Conservation (phyloP, 1,284 basidiomycete genomes). For the Hymenochaete sp. region DNA sequence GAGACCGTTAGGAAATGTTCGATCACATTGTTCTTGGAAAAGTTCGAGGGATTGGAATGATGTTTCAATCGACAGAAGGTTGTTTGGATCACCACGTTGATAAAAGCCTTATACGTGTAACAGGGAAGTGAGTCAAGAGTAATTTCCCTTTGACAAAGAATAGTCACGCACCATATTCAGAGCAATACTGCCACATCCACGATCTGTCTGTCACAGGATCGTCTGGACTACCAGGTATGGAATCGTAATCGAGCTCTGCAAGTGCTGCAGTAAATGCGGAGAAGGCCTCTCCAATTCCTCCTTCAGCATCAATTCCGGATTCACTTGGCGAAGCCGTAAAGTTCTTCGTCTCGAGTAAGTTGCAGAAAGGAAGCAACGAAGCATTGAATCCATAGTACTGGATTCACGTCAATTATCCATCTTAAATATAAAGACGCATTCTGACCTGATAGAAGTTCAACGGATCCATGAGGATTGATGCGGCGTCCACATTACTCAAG, state of each 20-base stretch:
- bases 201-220: constrained; percentile 36
- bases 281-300: constrained; percentile 30
- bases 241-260: constrained; percentile 37
- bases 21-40: constrained; percentile 37
- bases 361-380: constrained; percentile 40
- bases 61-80: constrained; percentile 40
- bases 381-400: constrained; percentile 40
- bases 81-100: constrained; percentile 37
- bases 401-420: not conserved
- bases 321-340: constrained; percentile 32
- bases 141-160: not conserved
- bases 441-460: constrained; percentile 39
- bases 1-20: constrained; percentile 30
- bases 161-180: constrained; percentile 36
- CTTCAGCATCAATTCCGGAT: constrained; percentile 29
- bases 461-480: constrained; percentile 40
- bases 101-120: constrained; percentile 33
- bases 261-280: constrained; percentile 35
- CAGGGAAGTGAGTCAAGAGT: not conserved
- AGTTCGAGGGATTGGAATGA: constrained; percentile 35
- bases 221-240: constrained; percentile 32
- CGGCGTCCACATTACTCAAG: constrained; percentile 33
- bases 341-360: constrained; percentile 38
- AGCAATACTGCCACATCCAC: constrained; percentile 48
- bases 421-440: not conserved